phyloP scores from a whole-genome alignment of 2,329 filamentous ascomycete genomes.

The Malbranchea cinnamomea region DNA sequence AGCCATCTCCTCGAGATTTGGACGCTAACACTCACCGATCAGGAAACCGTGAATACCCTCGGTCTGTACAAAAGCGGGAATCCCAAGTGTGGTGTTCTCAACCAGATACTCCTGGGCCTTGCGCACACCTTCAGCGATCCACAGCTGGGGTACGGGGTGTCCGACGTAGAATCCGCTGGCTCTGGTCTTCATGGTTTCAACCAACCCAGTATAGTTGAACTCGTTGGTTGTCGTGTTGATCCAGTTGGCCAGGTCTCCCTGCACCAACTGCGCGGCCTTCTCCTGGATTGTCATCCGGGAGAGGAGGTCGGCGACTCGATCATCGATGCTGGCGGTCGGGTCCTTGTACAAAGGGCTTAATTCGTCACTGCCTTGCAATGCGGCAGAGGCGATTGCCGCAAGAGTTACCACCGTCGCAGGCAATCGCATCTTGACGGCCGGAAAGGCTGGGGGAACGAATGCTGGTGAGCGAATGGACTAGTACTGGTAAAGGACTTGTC shows the following conservation, averaged over 20 bases:
- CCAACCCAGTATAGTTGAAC: conserved; percentile 54
- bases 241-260: conserved; percentile 57
- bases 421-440: too few relatives aligned
- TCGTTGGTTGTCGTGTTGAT: conserved; percentile 50
- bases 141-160: conserved; percentile 48
- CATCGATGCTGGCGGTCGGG: conserved; percentile 45
- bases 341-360: conserved; percentile 49
- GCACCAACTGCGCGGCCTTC: conserved; percentile 54
- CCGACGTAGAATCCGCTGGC: conserved; percentile 55
- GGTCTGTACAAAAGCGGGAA: conserved; percentile 58
- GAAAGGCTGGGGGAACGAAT: too few relatives aligned
- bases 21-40: neutral
- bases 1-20: neutral
- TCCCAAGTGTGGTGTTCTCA: conserved; percentile 51
- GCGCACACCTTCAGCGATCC: conserved; percentile 47
- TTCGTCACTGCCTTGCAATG: too few relatives aligned
- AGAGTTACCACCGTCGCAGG: too few relatives aligned
- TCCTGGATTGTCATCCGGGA: conserved; percentile 61
- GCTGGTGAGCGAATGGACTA: too few relatives aligned
- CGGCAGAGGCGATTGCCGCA: too few relatives aligned
- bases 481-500: too few relatives aligned
- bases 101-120: conserved; percentile 53
- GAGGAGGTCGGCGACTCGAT: conserved; percentile 51
- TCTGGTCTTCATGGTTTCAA: conserved; percentile 49
- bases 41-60: too few relatives aligned